Percentiles rank a stretch among this genome's conserved stretches.
phyloP scores from a whole-genome alignment of 129 eudicot genomes.

The Flaveria brownii region DNA sequence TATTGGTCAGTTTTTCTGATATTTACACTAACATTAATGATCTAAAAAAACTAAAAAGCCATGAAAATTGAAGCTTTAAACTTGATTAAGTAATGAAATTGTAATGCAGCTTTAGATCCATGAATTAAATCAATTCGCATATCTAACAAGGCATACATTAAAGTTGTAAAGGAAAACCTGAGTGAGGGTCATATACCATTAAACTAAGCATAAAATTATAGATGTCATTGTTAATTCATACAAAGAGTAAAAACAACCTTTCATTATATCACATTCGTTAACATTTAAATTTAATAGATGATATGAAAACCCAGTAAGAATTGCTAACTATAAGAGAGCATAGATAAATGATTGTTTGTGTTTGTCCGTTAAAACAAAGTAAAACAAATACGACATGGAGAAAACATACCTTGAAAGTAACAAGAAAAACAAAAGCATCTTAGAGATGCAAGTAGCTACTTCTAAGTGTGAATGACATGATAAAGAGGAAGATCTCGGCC shows the following conservation, averaged over 20 bases:
- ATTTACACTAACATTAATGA: too few relatives aligned
- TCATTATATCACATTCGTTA: neutral
- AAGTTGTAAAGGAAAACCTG: neutral
- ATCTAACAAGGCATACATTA: slow-evolving; percentile 2
- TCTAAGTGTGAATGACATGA: too few relatives aligned
- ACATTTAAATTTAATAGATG: neutral
- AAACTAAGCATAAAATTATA: neutral
- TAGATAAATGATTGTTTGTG: neutral
- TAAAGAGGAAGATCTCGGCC: too few relatives aligned
- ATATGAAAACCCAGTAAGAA: neutral
- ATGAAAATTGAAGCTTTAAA: neutral
- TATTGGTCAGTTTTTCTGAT: too few relatives aligned
- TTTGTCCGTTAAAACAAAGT: neutral
- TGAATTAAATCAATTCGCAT: neutral
- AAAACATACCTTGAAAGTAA: too few relatives aligned
- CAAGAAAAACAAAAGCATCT: too few relatives aligned
- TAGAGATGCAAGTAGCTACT: too few relatives aligned
- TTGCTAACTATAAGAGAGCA: neutral
- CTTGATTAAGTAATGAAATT: neutral
- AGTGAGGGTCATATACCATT: neutral
- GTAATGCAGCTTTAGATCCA: neutral
- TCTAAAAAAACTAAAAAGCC: too few relatives aligned
- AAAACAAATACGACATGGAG: neutral
- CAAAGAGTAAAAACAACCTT: neutral
- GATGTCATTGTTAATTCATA: too few relatives aligned